phyloP scores from a whole-genome alignment of 2,329 filamentous ascomycete genomes.

The Dactylella cylindrospora region DNA sequence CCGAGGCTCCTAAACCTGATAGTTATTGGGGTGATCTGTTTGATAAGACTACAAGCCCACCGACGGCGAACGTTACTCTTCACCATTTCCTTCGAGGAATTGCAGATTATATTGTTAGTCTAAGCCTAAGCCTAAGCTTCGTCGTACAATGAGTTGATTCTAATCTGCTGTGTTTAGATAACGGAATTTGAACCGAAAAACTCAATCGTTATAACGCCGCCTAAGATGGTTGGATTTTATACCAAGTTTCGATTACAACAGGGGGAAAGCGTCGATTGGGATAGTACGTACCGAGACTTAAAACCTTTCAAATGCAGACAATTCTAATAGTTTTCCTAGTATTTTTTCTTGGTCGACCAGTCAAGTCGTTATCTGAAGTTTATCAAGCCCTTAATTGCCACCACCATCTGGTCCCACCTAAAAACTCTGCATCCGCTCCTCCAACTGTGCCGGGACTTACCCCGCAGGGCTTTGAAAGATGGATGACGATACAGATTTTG shows the following conservation, averaged over 20 bases:
- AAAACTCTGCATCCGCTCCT: constrained; percentile 35
- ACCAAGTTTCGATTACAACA: constrained; percentile 36
- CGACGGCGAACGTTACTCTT: constrained; percentile 45
- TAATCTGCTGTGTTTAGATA: constrained; percentile 41
- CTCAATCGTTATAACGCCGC: constrained; percentile 47
- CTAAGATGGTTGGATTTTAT: constrained; percentile 49
- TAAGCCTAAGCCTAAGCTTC: no score
- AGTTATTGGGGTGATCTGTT: constrained; percentile 44
- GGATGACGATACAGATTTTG: constrained; percentile 49
- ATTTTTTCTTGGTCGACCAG: constrained; percentile 46
- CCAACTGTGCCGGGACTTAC: constrained; percentile 48
- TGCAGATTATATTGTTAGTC: constrained; percentile 47
- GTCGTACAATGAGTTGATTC: not conserved
- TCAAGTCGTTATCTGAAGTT: constrained; percentile 46
- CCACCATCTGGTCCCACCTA: constrained; percentile 47
- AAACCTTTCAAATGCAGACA: not conserved
- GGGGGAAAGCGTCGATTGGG: constrained; percentile 47
- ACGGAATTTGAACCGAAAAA: constrained; percentile 47
- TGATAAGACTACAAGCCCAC: constrained; percentile 39
- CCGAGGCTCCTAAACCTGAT: constrained; percentile 16
- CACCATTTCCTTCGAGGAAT: constrained; percentile 46
- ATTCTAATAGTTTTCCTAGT: constrained; percentile 14
- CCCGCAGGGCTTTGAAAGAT: constrained; percentile 48
- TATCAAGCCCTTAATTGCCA: constrained; percentile 48
- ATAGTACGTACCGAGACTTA: constrained; percentile 29